These are phyloP conservation scores for Castanospermum australe DNA, from an alignment of 306 rosid genomes.

Conservation along the genomic window DNA sequence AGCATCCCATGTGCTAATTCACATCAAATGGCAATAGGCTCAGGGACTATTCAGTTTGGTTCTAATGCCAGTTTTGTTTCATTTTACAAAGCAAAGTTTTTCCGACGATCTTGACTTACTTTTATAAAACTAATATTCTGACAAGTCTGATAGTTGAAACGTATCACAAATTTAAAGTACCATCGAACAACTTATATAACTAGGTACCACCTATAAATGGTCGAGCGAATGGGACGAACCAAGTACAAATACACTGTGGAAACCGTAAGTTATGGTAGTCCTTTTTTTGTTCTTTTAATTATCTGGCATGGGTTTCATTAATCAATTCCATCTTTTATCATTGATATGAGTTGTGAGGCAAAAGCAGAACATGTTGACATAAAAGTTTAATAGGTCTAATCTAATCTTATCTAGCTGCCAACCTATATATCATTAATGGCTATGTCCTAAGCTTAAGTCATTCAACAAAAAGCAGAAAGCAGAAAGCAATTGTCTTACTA, in stretches of 20 bases:
- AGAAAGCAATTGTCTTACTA: neutral
- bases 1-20: slow-evolving; percentile 19
- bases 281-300: neutral
- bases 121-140: too few relatives aligned
- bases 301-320: neutral
- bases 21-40: neutral
- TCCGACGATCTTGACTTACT: neutral
- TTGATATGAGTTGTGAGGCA: neutral
- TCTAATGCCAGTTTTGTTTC: neutral
- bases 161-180: neutral
- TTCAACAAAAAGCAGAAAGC: too few relatives aligned
- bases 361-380: neutral
- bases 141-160: neutral
- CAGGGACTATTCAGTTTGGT: neutral
- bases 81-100: neutral
- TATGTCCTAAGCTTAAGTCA: neutral
- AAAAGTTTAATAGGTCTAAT: neutral
- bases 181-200: neutral
- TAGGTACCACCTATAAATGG: neutral
- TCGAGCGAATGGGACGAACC: neutral
- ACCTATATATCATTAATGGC: neutral
- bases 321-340: neutral
- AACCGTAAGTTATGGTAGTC: neutral
- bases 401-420: neutral
- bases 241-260: neutral